phyloP scores from a whole-genome alignment of 2,329 filamentous ascomycete genomes.

The Nothophoma quercina region DNA sequence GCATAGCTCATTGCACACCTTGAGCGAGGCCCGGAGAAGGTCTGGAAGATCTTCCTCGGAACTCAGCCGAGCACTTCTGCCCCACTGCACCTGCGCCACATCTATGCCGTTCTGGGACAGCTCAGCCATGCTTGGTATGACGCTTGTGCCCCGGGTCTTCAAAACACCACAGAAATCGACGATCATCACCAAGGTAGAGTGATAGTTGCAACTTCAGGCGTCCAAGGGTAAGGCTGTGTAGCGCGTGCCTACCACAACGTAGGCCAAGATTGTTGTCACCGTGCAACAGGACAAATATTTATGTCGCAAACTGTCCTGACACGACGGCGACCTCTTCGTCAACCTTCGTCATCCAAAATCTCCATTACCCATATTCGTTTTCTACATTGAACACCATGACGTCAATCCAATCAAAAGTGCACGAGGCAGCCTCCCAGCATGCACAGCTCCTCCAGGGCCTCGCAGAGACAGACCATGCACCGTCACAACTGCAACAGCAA shows the following conservation, averaged over 20 bases:
- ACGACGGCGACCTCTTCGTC: neutral
- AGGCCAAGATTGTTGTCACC: constrained; percentile 10
- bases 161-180: constrained; percentile 16
- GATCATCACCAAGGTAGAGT: constrained; percentile 7
- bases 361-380: too few relatives aligned
- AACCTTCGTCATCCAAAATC: too few relatives aligned
- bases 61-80: neutral
- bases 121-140: constrained; percentile 20
- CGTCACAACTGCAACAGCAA: constrained; percentile 42
- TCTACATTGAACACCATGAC: constrained; percentile 24
- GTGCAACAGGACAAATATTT: neutral
- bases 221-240: constrained; percentile 19
- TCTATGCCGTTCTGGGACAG: constrained; percentile 7
- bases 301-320: too few relatives aligned
- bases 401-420: constrained; percentile 35
- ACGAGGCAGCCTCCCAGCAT: constrained; percentile 36
- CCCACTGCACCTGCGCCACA: constrained; percentile 8
- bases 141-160: constrained; percentile 28
- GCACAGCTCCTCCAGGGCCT: constrained; percentile 36
- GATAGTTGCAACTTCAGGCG: constrained; percentile 17
- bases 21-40: neutral
- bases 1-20: neutral
- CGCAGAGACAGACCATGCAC: constrained; percentile 39
- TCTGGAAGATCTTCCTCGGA: neutral
- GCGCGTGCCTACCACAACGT: constrained; percentile 14